Percentiles rank a stretch among this genome's conserved stretches.
These are phyloP conservation scores for Cytospora leucostoma DNA, from an alignment of 2,329 filamentous ascomycete genomes.

Conservation along the genomic window DNA sequence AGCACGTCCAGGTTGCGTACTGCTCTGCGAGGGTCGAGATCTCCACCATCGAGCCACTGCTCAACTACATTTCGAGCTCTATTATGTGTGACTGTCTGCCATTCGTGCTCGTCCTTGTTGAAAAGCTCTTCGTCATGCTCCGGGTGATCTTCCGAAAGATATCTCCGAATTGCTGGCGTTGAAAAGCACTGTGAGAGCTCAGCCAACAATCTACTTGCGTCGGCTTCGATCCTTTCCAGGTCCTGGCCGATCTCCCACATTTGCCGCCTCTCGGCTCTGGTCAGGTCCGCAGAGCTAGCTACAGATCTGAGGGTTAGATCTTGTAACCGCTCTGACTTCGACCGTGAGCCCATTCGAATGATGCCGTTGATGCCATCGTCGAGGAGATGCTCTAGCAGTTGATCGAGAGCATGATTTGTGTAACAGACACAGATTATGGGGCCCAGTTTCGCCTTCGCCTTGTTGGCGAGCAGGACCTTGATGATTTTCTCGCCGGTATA, in stretches of 20 bases:
- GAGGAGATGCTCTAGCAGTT: constrained; percentile 61
- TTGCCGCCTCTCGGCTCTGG: constrained; percentile 40
- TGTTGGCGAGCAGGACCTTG: constrained; percentile 52
- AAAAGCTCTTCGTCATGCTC: constrained; percentile 35
- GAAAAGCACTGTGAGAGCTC: not conserved
- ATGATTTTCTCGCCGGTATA: constrained; percentile 63
- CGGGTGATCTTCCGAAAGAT: constrained; percentile 30
- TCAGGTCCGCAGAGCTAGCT: constrained; percentile 36
- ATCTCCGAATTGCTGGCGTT: constrained; percentile 25
- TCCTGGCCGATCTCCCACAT: too few relatives aligned
- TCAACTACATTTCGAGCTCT: constrained; percentile 27
- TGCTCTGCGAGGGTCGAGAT: constrained; percentile 15
- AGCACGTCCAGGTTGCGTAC: not conserved
- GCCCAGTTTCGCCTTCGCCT: constrained; percentile 42
- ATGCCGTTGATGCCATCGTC: constrained; percentile 50
- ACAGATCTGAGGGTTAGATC: constrained; percentile 50
- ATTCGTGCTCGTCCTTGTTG: constrained; percentile 35
- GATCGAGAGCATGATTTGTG: constrained; percentile 53
- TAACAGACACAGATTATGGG: constrained; percentile 57
- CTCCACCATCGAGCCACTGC: constrained; percentile 30
- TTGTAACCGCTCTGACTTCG: constrained; percentile 54
- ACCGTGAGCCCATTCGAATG: constrained; percentile 62
- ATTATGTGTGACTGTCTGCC: constrained; percentile 27
- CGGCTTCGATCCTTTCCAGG: not conserved
- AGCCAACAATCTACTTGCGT: not conserved